Conservation (phyloP, 2,329 filamentous ascomycete genomes). For the Colletotrichum tropicale region DNA sequence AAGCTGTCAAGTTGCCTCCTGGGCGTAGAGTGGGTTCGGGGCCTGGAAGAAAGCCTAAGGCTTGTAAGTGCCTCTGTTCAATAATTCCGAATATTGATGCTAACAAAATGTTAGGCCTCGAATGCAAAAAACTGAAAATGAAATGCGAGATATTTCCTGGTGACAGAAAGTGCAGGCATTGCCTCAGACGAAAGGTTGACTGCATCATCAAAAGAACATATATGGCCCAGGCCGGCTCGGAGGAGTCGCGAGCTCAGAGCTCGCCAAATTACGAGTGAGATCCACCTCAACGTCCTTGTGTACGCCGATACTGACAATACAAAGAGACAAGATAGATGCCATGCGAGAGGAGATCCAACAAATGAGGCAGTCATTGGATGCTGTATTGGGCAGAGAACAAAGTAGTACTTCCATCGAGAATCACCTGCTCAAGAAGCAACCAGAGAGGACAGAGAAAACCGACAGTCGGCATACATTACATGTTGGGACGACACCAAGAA, state of each 20-base stretch:
- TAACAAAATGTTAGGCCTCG: neutral
- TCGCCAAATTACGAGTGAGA: neutral
- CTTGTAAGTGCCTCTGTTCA: neutral
- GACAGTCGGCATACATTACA: neutral
- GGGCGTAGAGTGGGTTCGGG: neutral
- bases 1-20: neutral
- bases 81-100: accelerated
- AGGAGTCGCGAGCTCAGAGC: neutral
- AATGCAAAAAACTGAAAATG: neutral
- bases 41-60: neutral
- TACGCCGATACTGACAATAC: neutral
- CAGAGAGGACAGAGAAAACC: accelerated
- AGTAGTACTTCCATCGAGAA: accelerated
- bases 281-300: no score
- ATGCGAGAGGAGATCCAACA: neutral
- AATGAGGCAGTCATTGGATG: neutral
- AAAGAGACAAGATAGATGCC: neutral
- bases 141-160: neutral
- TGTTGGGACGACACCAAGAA: no score
- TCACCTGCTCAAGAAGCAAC: neutral
- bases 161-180: neutral
- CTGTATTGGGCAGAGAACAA: neutral
- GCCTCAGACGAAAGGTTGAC: neutral
- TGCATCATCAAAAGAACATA: neutral
- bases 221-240: neutral